Evolutionary conservation across 108 stramenopile species (phyloP), one percentile per base, ranked within the genome.

Genomic region (Discostella pseudostelligera): DNA sequence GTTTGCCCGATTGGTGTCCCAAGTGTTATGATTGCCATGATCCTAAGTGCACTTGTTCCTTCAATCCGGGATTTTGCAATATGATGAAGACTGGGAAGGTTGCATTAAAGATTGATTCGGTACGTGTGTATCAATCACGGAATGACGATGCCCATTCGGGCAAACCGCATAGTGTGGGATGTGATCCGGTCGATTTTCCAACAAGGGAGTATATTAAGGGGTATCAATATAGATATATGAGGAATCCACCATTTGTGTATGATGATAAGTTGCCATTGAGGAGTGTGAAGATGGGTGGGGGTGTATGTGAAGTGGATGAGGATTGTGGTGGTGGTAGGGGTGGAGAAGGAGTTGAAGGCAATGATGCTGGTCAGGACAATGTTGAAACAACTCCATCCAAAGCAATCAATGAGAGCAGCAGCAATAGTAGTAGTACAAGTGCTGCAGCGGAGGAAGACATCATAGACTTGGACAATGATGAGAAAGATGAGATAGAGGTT

Each of bases 181-280:
- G 96, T 62, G 90, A 94, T 79, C 83, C 92, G 14, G 69, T 83
- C 8, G 88, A 80, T 8, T 90, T 84, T 58, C 96, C 96, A 5
- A 95, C 96, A 19, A 80, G 76, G 58, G 82, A 83, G 32, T 97
- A 79, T 67, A 97, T 97, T 70, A 76, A 94, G 67, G 96, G 93
- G 2, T 94, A 88, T 67, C 64, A 73, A 37, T 87, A 89, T 57
- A 62, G 75, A 28, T 96, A 97, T 67, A 85, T 93, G 89, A 57
- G 89, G 62, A 66, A 81, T 35, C 70, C 76, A 26, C 91, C 87
- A 14, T 93, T 93, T 67, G 86, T 78, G 0, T 91, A 67, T 60
- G 79, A 85, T 7, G 93, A 95, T 50, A 83, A 75, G 35, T 78
- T 67, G 21, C 84, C 93, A 19, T 69, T 96, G 37, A 74, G 64